Evolutionary conservation across 257 asterid species (phyloP).

Genomic region (Scutellaria galericulata): DNA sequence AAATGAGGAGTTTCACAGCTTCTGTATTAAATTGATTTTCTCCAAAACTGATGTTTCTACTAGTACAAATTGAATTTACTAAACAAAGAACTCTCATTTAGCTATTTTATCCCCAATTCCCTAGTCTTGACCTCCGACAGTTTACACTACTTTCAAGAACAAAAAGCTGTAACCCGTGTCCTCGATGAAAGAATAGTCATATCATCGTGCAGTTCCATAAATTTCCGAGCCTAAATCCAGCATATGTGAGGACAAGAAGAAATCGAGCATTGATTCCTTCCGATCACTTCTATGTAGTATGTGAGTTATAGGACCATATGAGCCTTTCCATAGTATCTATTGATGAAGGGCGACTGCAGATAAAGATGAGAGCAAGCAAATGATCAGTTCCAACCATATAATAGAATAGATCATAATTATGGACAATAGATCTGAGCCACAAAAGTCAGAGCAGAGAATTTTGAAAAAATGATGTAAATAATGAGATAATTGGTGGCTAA

Average conservation of each 20-base stretch:
- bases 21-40: constrained; percentile 6
- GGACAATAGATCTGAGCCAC: no score
- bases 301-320: constrained; percentile 45
- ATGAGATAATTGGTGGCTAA: no score
- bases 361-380: constrained; percentile 10
- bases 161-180: neutral
- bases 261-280: neutral
- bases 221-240: constrained; percentile 12
- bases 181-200: constrained; percentile 1
- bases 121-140: constrained; percentile 8
- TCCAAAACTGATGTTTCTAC: neutral
- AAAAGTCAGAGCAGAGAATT: no score
- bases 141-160: constrained; percentile 9
- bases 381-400: neutral
- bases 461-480: neutral
- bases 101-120: neutral
- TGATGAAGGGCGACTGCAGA: constrained; percentile 79
- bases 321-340: constrained; percentile 94
- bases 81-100: neutral
- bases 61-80: neutral
- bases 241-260: constrained; percentile 6
- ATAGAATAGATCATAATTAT: neutral
- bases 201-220: constrained; percentile 3
- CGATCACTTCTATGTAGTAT: neutral
- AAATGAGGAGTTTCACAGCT: constrained; percentile 11